A percentile compares a stretch with the other conserved stretches of the same genome.
Evolutionary conservation across 2,329 filamentous ascomycete genomes (phyloP).

Genomic region (Microcera coccophila): DNA sequence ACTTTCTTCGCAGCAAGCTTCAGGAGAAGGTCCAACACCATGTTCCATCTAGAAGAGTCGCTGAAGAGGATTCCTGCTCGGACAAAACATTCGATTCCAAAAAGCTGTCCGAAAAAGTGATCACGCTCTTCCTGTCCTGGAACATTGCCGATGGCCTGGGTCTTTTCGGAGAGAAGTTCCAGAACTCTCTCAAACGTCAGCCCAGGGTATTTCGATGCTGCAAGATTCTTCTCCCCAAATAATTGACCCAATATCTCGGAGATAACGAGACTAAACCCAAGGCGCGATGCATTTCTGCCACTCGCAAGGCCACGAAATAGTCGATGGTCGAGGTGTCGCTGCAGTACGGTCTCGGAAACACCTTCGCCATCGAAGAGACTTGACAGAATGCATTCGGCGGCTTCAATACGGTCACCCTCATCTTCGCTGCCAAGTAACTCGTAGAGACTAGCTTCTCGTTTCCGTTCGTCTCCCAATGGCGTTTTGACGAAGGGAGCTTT

Average conservation of each 20-base stretch:
- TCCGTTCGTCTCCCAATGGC: slow-evolving; percentile 50
- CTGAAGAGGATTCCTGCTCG: slow-evolving; percentile 70
- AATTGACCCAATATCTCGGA: slow-evolving; percentile 74
- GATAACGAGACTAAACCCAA: slow-evolving; percentile 86
- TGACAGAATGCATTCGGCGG: slow-evolving; percentile 56
- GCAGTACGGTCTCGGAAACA: slow-evolving; percentile 50
- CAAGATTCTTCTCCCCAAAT: slow-evolving; percentile 50
- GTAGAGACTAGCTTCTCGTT: slow-evolving; percentile 57
- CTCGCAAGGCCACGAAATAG: slow-evolving; percentile 87
- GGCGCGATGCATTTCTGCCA: slow-evolving; percentile 78
- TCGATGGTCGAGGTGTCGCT: slow-evolving; percentile 59
- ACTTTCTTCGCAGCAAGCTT: slow-evolving; percentile 75
- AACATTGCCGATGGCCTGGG: slow-evolving; percentile 49
- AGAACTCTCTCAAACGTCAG: slow-evolving; percentile 56
- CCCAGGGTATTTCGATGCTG: slow-evolving; percentile 46
- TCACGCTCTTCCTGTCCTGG: slow-evolving; percentile 77
- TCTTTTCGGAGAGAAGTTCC: slow-evolving; percentile 52
- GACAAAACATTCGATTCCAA: slow-evolving; percentile 82
- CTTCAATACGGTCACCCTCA: slow-evolving; percentile 50
- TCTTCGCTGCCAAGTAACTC: slow-evolving; percentile 60
- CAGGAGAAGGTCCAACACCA: slow-evolving; percentile 69
- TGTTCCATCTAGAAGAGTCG: slow-evolving; percentile 56
- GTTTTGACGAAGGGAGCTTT: slow-evolving; percentile 49
- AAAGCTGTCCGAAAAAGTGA: slow-evolving; percentile 78
- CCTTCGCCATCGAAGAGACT: slow-evolving; percentile 49